A percentile compares a stretch with the other conserved stretches of the same genome.
phyloP scores from a whole-genome alignment of 202 grass and related monocot species.

The Sporobolus alterniflorus region DNA sequence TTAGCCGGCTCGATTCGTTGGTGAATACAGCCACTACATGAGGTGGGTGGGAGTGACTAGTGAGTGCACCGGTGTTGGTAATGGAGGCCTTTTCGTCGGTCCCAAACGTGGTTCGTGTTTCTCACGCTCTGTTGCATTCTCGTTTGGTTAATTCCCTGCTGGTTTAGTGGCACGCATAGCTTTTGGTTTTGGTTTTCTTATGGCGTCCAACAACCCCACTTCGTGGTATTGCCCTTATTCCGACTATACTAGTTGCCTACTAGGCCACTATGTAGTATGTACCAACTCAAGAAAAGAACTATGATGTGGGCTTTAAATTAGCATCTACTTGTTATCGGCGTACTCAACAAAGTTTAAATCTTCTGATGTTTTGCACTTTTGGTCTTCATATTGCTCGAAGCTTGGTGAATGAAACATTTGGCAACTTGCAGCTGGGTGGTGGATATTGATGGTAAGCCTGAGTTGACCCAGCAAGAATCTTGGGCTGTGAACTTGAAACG shows the following conservation, averaged over 20 bases:
- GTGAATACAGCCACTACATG: background rate
- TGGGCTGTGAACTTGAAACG: constrained; percentile 33
- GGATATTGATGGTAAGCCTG: background rate
- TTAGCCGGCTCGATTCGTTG: background rate
- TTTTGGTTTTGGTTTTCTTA: constrained; percentile 13
- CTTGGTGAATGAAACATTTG: background rate
- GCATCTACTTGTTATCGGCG: background rate
- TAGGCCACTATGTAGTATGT: background rate
- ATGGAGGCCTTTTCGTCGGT: background rate
- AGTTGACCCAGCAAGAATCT: constrained; percentile 49
- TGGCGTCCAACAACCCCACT: background rate
- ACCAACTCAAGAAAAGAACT: background rate
- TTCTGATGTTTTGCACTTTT: background rate
- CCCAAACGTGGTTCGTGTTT: constrained; percentile 3
- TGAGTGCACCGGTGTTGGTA: background rate
- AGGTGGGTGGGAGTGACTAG: background rate
- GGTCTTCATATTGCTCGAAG: background rate
- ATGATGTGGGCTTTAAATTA: background rate
- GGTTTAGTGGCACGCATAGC: background rate
- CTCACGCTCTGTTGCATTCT: background rate
- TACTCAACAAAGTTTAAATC: background rate
- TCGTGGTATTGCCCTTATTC: background rate
- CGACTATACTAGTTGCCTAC: background rate
- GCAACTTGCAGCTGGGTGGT: background rate
- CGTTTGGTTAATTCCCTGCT: background rate